phyloP scores from a whole-genome alignment of 495 filamentous ascomycete genomes.

The Penicillium ochrochloron region DNA sequence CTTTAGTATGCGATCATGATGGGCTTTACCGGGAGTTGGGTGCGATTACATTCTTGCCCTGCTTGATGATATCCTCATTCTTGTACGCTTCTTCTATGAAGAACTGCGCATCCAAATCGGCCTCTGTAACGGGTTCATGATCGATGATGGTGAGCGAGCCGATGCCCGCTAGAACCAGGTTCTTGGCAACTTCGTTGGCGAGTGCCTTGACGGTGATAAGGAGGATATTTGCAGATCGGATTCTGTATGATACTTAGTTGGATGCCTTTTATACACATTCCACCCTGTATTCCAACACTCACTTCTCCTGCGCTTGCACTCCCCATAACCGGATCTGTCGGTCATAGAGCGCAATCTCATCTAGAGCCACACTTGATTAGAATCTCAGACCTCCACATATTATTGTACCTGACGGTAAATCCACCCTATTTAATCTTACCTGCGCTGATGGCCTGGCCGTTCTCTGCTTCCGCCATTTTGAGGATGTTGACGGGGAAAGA shows the following conservation, averaged over 20 bases:
- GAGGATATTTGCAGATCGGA: conserved; percentile 84
- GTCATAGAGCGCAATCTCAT: conserved; percentile 98
- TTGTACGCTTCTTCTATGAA: conserved; percentile 70
- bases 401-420: background rate
- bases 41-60: conserved; percentile 69
- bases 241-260: conserved; percentile 5
- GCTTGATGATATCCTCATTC: conserved; percentile 41
- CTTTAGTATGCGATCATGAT: background rate
- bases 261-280: background rate
- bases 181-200: conserved; percentile 96
- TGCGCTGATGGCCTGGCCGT: conserved; percentile 55
- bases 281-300: conserved; percentile 18
- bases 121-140: conserved; percentile 72
- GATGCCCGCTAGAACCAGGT: conserved; percentile 94
- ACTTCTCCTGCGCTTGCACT: conserved; percentile 87
- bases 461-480: conserved; percentile 40
- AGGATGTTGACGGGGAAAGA: background rate
- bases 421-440: conserved; percentile 39
- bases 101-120: conserved; percentile 88
- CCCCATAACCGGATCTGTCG: conserved; percentile 99
- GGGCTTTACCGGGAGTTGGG: background rate
- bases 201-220: conserved; percentile 86
- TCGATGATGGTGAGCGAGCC: conserved; percentile 90
- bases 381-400: background rate
- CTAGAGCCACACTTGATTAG: conserved; percentile 44